Evolutionary conservation across 2,329 filamentous ascomycete genomes (phyloP), one percentile per base, ranked within the genome.

Genomic region (Ophiocordyceps camponoti-leonardi): DNA sequence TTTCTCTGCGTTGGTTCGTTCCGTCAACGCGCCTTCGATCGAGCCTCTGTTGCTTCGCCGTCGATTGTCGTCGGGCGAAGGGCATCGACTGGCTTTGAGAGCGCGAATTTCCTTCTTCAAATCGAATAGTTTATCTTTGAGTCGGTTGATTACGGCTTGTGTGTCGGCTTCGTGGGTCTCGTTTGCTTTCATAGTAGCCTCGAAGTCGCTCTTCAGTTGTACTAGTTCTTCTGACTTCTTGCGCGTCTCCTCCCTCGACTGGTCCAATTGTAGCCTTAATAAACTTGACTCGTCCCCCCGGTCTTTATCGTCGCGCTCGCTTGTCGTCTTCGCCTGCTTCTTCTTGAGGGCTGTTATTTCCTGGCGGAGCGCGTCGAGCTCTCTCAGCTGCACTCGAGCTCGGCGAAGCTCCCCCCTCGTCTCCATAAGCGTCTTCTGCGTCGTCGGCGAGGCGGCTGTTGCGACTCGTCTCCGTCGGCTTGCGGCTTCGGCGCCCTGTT

Each of bases 121-220:
- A 41, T 72, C 66, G 10, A 67, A 61, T 48, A 79, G 75, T 56
- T 75, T 75, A 37, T 67, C 63, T 48, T 78, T 73, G 46, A 75
- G 74, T 50, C 69, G 69, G 45, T 72, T 66, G 41, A 79, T 51
- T 2, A 78, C 71, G 16, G 69, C 65, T 51, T 71, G 68, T 4
- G 72, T 72, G 48, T 80, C 75, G 10, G 64, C 60, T n/a, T 74
- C 69, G 35, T 69, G 68, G 6, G 65, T 57, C 49, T 77, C 72
- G 18, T 71, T 69, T 42, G 74, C 67, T 30, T 68, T 65, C 49
- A 73, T 72, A 33, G 77, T 66, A 10, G 63, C 55, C 39, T 77
- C 71, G 48, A 75, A 75, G 16, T 76, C 72, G 41, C 60, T 61
- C 53, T 67, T 68, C 8, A 77, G 58, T 43, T 59, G 60, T n/a